phyloP scores from a whole-genome alignment of 495 filamentous ascomycete species.

The Friedmanniomyces endolithicus region DNA sequence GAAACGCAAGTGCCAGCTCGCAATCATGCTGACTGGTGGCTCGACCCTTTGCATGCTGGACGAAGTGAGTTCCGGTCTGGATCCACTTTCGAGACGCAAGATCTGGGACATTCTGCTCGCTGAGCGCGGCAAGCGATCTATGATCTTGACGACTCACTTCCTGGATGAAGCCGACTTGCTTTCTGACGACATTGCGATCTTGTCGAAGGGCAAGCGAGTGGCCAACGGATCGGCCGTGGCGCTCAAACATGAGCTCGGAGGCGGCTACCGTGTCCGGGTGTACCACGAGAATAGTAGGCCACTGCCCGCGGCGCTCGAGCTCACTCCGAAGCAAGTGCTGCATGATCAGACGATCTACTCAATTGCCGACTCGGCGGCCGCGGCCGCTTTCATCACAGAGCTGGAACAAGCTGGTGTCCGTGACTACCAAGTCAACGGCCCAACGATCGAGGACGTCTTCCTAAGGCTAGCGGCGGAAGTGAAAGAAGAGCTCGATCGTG shows the following conservation, averaged over 20 bases:
- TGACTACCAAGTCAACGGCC: constrained; percentile 39
- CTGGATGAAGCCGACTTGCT: constrained; percentile 33
- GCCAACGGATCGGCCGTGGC: constrained; percentile 27
- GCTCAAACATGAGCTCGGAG: constrained; percentile 28
- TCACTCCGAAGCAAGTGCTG: constrained; percentile 42
- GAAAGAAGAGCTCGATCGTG: constrained; percentile 20
- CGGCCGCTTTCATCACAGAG: constrained; percentile 50
- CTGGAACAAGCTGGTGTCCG: constrained; percentile 43
- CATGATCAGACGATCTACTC: constrained; percentile 61
- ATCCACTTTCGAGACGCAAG: constrained; percentile 67
- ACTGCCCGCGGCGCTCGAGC: constrained; percentile 41
- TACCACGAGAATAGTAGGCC: constrained; percentile 37
- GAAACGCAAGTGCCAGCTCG: constrained; percentile 79
- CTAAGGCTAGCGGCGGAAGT: constrained; percentile 65
- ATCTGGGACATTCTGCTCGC: constrained; percentile 83
- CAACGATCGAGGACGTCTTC: constrained; percentile 62
- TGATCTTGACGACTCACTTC: constrained; percentile 66
- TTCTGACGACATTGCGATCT: constrained; percentile 30
- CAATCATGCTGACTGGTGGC: constrained; percentile 87
- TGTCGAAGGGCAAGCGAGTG: constrained; percentile 29
- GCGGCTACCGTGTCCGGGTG: constrained; percentile 67
- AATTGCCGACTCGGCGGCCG: constrained; percentile 47
- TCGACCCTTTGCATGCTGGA: constrained; percentile 77
- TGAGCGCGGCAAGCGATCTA: constrained; percentile 62
- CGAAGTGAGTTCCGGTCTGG: constrained; percentile 71